These are phyloP conservation scores for Cytospora paraplurivora DNA, from an alignment of 2,329 filamentous ascomycete species.

Conservation along the genomic window DNA sequence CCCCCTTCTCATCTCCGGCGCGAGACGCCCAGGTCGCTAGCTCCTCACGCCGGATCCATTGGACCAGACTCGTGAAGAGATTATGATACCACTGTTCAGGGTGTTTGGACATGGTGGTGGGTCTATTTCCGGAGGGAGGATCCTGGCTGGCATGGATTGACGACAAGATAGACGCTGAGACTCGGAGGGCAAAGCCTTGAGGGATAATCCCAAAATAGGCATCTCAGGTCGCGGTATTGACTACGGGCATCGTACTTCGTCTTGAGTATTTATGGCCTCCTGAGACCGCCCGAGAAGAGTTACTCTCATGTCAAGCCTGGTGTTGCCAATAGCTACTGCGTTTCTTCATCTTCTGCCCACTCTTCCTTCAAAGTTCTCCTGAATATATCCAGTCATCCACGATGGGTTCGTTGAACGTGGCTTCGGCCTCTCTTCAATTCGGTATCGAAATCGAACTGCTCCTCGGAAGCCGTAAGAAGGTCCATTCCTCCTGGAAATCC, in stretches of 20 bases:
- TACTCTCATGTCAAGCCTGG: background rate
- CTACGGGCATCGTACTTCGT: background rate
- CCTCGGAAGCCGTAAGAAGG: slow-evolving; percentile 38
- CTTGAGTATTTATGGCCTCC: background rate
- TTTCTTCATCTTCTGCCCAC: background rate
- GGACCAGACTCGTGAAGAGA: background rate
- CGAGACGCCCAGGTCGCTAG: background rate
- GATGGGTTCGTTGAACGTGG: background rate
- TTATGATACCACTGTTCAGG: background rate
- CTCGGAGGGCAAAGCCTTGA: background rate
- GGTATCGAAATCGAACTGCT: slow-evolving; percentile 45
- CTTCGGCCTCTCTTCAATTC: slow-evolving; percentile 34
- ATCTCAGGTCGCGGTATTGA: background rate
- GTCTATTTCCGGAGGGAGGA: background rate
- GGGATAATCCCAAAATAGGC: background rate
- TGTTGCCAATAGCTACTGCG: background rate
- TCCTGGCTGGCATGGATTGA: background rate
- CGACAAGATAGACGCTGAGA: background rate
- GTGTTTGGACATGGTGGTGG: background rate
- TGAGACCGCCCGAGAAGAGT: background rate
- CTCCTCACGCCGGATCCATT: background rate
- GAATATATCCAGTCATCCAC: background rate
- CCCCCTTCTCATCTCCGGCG: background rate
- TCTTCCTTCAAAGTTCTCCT: background rate
- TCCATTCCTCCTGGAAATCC: slow-evolving; percentile 38